A percentile compares a stretch with the other conserved stretches of the same genome.
Conservation (phyloP, 1,284 basidiomycete genomes). For the Schizophyllum amplum region DNA sequence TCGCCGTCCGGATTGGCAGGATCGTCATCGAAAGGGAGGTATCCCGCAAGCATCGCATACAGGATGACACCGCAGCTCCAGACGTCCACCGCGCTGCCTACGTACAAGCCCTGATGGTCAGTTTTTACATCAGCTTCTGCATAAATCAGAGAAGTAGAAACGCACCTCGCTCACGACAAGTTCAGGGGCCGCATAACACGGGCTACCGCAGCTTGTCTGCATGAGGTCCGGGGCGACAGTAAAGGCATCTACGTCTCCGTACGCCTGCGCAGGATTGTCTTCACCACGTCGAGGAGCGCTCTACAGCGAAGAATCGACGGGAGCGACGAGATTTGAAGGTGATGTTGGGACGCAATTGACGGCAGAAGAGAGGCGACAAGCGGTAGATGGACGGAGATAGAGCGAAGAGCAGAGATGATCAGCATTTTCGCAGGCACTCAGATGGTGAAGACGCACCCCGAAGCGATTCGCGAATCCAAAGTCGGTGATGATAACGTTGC, state of each 20-base stretch:
- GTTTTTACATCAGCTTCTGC: background rate
- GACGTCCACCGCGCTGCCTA: constrained; percentile 98
- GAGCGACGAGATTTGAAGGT: background rate
- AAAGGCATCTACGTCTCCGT: background rate
- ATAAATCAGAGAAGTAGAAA: background rate
- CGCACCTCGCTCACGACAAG: constrained; percentile 86
- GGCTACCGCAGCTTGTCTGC: constrained; percentile 97
- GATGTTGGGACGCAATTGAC: too few species aligned
- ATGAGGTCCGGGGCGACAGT: constrained; percentile 78
- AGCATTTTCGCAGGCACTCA: background rate
- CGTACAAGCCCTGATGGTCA: constrained; percentile 65
- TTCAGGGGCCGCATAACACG: constrained; percentile 98
- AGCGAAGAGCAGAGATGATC: too few species aligned
- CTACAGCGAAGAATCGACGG: background rate
- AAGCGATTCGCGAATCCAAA: constrained; percentile 99
- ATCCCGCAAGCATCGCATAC: constrained; percentile 98
- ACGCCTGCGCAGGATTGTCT: background rate
- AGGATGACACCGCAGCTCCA: constrained; percentile 99
- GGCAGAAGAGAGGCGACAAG: too few species aligned
- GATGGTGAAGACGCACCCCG: constrained; percentile 20
- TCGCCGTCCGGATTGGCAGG: constrained; percentile 88
- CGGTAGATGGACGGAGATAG: too few species aligned
- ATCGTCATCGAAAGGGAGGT: constrained; percentile 99
- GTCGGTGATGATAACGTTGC: constrained; percentile 99
- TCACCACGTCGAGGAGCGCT: background rate